Percentiles rank a stretch among this genome's conserved stretches.
phyloP scores from a whole-genome alignment of 2,329 filamentous ascomycete species.

The Coccinonectria pachysandricola region DNA sequence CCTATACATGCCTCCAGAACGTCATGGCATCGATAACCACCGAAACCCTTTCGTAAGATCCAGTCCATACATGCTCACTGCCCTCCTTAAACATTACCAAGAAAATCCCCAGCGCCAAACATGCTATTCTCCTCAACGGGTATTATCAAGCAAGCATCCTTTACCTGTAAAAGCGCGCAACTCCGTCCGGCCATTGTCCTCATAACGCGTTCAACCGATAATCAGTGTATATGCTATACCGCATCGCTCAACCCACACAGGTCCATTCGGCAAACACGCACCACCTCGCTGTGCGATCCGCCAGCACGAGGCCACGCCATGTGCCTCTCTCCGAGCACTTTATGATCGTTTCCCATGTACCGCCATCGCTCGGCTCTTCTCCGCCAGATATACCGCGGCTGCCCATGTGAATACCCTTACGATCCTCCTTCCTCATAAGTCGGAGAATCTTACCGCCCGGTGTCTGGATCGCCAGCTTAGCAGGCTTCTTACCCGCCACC shows the following conservation, averaged over 20 bases:
- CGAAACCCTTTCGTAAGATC: no score
- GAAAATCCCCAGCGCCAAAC: conserved; percentile 12
- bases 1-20: no score
- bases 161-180: conserved; percentile 11
- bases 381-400: conserved; percentile 30
- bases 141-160: conserved; percentile 15
- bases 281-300: conserved; percentile 76
- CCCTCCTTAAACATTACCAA: no score
- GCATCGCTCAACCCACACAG: conserved; percentile 33
- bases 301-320: conserved; percentile 73
- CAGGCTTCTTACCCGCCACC: conserved; percentile 64
- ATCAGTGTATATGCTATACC: no score
- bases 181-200: conserved; percentile 7
- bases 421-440: conserved; percentile 70
- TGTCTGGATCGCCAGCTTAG: conserved; percentile 89
- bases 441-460: conserved; percentile 90
- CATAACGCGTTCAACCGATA: conserved; percentile 2
- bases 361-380: conserved; percentile 57
- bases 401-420: conserved; percentile 41
- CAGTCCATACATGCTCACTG: no score
- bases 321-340: conserved; percentile 75
- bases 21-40: no score
- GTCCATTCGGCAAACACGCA: conserved; percentile 89
- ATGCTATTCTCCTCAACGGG: conserved; percentile 16
- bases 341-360: conserved; percentile 81